These are phyloP conservation scores for Collybiopsis luxurians DNA, from an alignment of 768 basidiomycete species.

Conservation along the genomic window DNA sequence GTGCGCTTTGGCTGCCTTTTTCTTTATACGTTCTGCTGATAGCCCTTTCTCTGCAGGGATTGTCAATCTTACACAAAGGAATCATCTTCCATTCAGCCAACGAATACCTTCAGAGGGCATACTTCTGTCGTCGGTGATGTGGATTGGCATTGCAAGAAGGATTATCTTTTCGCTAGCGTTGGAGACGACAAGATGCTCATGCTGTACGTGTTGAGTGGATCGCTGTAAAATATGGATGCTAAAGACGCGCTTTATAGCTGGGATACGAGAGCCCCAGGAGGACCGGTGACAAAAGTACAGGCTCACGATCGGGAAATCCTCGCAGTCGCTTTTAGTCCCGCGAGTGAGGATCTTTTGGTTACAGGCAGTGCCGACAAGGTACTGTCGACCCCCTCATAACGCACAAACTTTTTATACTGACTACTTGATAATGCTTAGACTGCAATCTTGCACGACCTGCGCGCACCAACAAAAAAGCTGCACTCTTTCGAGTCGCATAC, in stretches of 20 bases:
- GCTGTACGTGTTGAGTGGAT: no score
- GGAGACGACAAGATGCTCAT: slow-evolving; percentile 95
- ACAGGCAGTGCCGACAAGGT: slow-evolving; percentile 97
- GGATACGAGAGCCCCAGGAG: slow-evolving; percentile 80
- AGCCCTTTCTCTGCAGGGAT: slow-evolving; percentile 60
- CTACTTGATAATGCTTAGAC: slow-evolving; percentile 49
- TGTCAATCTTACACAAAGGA: slow-evolving; percentile 83
- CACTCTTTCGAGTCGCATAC: slow-evolving; percentile 93
- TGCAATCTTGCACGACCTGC: slow-evolving; percentile 83
- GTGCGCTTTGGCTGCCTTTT: slow-evolving; percentile 39
- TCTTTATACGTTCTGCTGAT: neutral
- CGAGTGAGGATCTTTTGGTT: slow-evolving; percentile 71
- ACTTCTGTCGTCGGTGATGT: slow-evolving; percentile 94
- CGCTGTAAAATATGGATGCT: slow-evolving; percentile 34
- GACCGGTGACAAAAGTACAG: slow-evolving; percentile 69
- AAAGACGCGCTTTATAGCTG: slow-evolving; percentile 74
- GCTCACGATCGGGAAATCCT: slow-evolving; percentile 93
- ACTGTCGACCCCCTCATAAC: neutral
- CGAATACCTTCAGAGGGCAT: slow-evolving; percentile 83
- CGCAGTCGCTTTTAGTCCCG: slow-evolving; percentile 87
- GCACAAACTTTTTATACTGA: neutral
- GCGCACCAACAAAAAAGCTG: slow-evolving; percentile 67
- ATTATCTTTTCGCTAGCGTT: slow-evolving; percentile 88
- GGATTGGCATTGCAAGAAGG: slow-evolving; percentile 86
- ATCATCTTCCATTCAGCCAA: slow-evolving; percentile 79